phyloP scores from a whole-genome alignment of 2,329 filamentous ascomycete genomes.

The Calonectria leucothoes region DNA sequence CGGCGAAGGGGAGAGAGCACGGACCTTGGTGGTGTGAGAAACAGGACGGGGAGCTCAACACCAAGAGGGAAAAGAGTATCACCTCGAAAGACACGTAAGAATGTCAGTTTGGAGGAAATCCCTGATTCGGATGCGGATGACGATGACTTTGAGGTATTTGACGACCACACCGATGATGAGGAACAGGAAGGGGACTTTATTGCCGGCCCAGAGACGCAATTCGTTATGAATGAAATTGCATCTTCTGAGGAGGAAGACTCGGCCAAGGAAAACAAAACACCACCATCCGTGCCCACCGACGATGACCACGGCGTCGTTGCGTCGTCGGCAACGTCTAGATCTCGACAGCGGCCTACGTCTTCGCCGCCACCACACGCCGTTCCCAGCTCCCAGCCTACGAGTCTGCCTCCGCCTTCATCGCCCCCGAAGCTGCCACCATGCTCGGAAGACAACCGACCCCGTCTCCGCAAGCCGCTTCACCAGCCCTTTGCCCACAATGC shows the following conservation, averaged over 20 bases:
- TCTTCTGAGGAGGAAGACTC: constrained; percentile 38
- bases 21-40: constrained; percentile 31
- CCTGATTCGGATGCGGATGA: constrained; percentile 63
- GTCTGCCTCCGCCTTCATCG: constrained; percentile 27
- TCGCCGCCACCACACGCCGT: constrained; percentile 22
- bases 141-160: constrained; percentile 36
- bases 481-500: constrained; percentile 28
- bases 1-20: constrained; percentile 30
- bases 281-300: constrained; percentile 8
- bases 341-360: constrained; percentile 15
- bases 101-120: constrained; percentile 55
- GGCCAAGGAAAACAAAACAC: constrained; percentile 12
- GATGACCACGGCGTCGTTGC: constrained; percentile 3
- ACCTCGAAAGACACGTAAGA: constrained; percentile 30
- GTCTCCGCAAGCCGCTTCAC: constrained; percentile 44
- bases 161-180: constrained; percentile 23
- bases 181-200: constrained; percentile 36
- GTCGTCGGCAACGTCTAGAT: constrained; percentile 28
- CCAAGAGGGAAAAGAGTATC: constrained; percentile 34
- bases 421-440: background rate
- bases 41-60: constrained; percentile 27
- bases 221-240: constrained; percentile 47
- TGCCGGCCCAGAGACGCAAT: constrained; percentile 49
- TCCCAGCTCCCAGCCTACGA: constrained; percentile 31
- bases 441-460: constrained; percentile 6